phyloP scores from a whole-genome alignment of 352 stramenopile species.

The Pythium rhizo-oryzae region DNA sequence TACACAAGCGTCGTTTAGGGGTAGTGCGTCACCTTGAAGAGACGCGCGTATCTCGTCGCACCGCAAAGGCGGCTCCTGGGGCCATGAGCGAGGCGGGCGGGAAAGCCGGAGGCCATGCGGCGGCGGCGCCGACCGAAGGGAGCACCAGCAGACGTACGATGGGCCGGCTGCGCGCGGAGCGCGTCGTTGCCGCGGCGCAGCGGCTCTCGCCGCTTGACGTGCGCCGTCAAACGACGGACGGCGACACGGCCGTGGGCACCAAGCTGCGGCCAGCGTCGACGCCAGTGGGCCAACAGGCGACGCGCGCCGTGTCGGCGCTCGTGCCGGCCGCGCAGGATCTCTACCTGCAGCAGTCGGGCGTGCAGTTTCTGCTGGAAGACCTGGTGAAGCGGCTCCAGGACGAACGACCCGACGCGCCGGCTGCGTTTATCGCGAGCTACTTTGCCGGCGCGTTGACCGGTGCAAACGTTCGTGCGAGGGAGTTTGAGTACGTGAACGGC shows the following conservation, averaged over 20 bases:
- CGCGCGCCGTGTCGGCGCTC: constrained; percentile 19
- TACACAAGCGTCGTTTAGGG: constrained; percentile 7
- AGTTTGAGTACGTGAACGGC: constrained; percentile 58
- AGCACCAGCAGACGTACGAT: constrained; percentile 17
- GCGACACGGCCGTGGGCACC: not conserved
- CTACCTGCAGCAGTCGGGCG: constrained; percentile 58
- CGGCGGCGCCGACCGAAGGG: too few species aligned
- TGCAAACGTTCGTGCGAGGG: constrained; percentile 38
- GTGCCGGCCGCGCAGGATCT: constrained; percentile 33
- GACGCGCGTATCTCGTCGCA: constrained; percentile 26
- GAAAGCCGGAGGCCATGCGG: constrained; percentile 1
- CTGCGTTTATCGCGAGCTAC: constrained; percentile 47
- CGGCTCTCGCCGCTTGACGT: constrained; percentile 27
- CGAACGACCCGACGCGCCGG: constrained; percentile 41
- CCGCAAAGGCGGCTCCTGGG: constrained; percentile 14
- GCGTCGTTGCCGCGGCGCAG: constrained; percentile 43
- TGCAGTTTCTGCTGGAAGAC: constrained; percentile 60
- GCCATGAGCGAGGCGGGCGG: not conserved
- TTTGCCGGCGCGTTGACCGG: constrained; percentile 41
- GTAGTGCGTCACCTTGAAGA: constrained; percentile 18
- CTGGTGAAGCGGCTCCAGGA: constrained; percentile 56
- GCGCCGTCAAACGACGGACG: not conserved
- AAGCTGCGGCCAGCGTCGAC: not conserved
- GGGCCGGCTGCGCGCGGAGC: constrained; percentile 50
- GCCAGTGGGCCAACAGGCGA: too few species aligned